Base-by-base conservation (phyloP, 805 yeast species). In the Candida michaelii region DNA sequence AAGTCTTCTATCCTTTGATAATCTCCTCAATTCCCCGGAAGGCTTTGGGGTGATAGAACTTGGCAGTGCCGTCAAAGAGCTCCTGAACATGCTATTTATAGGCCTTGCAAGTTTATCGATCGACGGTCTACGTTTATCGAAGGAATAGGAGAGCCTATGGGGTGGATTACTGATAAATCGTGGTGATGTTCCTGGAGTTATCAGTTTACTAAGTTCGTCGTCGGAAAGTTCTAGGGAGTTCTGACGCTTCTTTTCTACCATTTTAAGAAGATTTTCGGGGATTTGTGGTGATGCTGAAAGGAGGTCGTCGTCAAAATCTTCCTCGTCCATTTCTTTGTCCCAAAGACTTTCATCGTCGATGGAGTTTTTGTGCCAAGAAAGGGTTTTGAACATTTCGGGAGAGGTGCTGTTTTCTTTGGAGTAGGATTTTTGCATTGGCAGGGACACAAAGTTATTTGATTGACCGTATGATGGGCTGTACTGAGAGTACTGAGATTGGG, bases 211-310 rank as follows among this genome's bases (percentile, higher is more conserved):
- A 4, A 36, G 10, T 52, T 59, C 52, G 44, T 59, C 59, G 53
- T 62, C 62, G 48, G 60, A 58, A 49, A 60, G 38, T 13, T 47
- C 50, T 37, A 42, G 14, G 42, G 23, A 43, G 38, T 30, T 41
- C 15, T 34, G 43, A 19, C 46, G 42, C 42, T 47, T 71, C 66
- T 44, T 64, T 65, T 74, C 87, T 44, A 73, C 86, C 52, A 76
- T 59, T 51, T 75, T 69, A 30, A 82, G 59, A 13, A 82, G 64
- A 34, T 78, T 78, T 25, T 77, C 76, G 0, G 89, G 89, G 2
- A 83, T 82, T 51, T 83, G 85, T 1, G 89, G 89, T 1, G 87
- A 82, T 4, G 79, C 80, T 0, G 83, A 76, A 17, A 80, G 58
- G 16, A 66, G 46, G 25, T 71, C 74, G 35, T 74, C 71, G 51